Evolutionary conservation across 2,329 filamentous ascomycete genomes (phyloP).

Genomic region (Fusarium hainanense): DNA sequence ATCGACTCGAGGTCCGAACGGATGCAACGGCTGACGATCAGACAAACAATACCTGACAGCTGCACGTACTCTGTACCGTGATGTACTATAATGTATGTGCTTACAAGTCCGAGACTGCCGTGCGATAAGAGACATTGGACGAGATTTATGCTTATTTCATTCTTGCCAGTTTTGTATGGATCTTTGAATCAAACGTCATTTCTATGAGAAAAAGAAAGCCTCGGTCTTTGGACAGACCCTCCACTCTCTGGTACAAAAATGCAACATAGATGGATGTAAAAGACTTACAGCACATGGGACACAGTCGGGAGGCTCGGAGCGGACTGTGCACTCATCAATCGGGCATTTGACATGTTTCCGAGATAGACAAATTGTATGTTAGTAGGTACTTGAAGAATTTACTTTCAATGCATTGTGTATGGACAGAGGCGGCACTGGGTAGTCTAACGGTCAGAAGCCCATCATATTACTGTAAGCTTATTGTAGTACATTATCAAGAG

Average conservation of each 20-base stretch:
- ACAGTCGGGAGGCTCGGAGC: slow-evolving; percentile 17
- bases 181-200: slow-evolving; percentile 28
- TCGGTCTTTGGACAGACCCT: neutral
- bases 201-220: neutral
- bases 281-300: slow-evolving; percentile 1
- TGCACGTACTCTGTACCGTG: slow-evolving; percentile 17
- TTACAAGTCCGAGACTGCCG: slow-evolving; percentile 38
- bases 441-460: neutral
- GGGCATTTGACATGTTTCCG: neutral
- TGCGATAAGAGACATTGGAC: slow-evolving; percentile 2
- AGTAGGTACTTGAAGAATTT: neutral
- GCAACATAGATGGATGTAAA: neutral
- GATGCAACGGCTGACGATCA: slow-evolving; percentile 38
- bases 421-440: neutral
- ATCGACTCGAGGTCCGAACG: slow-evolving; percentile 17
- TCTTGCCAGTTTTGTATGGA: neutral
- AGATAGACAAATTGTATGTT: neutral
- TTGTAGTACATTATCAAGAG: neutral
- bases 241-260: neutral
- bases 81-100: slow-evolving; percentile 1
- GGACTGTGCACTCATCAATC: neutral
- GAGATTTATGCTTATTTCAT: slow-evolving; percentile 22
- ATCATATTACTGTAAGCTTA: neutral
- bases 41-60: slow-evolving; percentile 14
- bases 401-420: neutral